phyloP scores from a whole-genome alignment of 441 rosid genomes.

The Erysimum pusillum region DNA sequence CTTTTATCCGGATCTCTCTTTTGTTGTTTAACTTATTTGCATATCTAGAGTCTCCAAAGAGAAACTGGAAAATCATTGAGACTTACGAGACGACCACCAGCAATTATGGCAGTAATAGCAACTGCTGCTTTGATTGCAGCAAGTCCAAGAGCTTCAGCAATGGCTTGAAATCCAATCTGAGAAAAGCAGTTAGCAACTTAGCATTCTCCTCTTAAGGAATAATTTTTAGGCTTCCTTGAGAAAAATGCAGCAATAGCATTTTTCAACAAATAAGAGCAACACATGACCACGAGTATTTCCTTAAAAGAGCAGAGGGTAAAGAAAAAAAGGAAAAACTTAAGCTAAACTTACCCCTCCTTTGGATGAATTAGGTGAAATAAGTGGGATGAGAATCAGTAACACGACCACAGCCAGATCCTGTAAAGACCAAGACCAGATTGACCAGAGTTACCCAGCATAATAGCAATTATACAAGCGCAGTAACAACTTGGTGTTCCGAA shows the following conservation, averaged over 20 bases:
- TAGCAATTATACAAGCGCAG: conserved; percentile 21
- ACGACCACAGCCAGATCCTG: conserved; percentile 99
- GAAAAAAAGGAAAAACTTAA: conserved; percentile 26
- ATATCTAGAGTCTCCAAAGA: conserved; percentile 39
- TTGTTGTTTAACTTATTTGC: conserved; percentile 16
- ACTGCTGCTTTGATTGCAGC: conserved; percentile 96
- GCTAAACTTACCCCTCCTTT: conserved; percentile 94
- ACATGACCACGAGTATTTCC: not conserved
- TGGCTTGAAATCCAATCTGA: conserved; percentile 96
- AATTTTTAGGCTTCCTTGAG: conserved; percentile 25
- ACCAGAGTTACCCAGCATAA: conserved; percentile 38
- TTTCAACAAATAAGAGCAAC: not conserved
- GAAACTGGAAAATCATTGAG: conserved; percentile 25
- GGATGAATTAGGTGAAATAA: conserved; percentile 96
- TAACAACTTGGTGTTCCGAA: conserved; percentile 37
- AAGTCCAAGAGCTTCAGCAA: conserved; percentile 98
- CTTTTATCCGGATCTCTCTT: not conserved
- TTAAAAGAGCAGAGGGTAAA: conserved; percentile 13
- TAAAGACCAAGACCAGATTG: conserved; percentile 23
- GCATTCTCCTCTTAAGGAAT: conserved; percentile 12
- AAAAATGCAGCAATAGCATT: not conserved
- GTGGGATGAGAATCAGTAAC: conserved; percentile 96
- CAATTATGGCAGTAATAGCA: conserved; percentile 96
- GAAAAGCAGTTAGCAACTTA: conserved; percentile 50
- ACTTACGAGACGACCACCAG: conserved; percentile 97